phyloP scores from a whole-genome alignment of 805 yeast species.

The Pichia californica region DNA sequence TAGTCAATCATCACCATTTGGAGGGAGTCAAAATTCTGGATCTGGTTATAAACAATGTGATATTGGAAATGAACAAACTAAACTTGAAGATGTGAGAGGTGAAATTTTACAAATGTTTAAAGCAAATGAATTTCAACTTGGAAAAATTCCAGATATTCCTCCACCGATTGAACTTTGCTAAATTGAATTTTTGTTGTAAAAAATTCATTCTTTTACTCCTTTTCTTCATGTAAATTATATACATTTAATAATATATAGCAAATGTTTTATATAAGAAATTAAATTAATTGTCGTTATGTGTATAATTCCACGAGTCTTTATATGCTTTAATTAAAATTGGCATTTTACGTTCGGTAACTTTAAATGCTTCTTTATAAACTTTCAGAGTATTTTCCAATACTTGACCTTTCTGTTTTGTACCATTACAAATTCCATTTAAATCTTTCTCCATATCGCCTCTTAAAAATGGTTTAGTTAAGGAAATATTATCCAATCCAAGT shows the following conservation, averaged over 20 bases:
- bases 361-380: conserved; percentile 58
- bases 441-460: conserved; percentile 69
- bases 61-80: conserved; percentile 19
- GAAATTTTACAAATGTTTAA: conserved; percentile 42
- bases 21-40: background rate
- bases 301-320: background rate
- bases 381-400: conserved; percentile 51
- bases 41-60: conserved; percentile 18
- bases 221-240: no score
- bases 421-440: conserved; percentile 63
- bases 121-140: conserved; percentile 44
- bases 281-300: background rate
- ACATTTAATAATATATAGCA: no score
- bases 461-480: conserved; percentile 83
- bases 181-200: no score
- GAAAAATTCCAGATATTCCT: conserved; percentile 63
- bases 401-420: conserved; percentile 42
- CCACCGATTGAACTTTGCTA: conserved; percentile 52
- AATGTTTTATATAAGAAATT: no score
- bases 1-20: conserved; percentile 11
- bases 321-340: conserved; percentile 5
- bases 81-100: conserved; percentile 36
- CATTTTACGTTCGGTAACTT: conserved; percentile 4
- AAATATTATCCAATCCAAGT: conserved; percentile 62
- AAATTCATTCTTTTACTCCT: no score